A percentile compares a stretch with the other conserved stretches of the same genome.
Conservation (phyloP, 1,139 yeast genomes). For the Yamadazyma kanchanaburiensis region DNA sequence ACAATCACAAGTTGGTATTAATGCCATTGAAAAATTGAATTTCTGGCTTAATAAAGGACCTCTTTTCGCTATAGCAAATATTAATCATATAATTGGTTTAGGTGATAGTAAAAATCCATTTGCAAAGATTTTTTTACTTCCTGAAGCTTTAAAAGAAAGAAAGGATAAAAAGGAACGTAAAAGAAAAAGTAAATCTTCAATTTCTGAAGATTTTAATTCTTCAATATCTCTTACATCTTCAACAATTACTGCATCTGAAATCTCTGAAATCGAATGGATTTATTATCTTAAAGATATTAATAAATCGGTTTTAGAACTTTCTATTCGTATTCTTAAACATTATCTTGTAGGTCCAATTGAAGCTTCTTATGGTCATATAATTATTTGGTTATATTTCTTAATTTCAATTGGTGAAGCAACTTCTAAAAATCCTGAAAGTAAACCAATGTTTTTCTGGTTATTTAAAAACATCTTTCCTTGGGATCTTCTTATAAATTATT, state of each 20-base stretch:
- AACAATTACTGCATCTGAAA: constrained; percentile 38
- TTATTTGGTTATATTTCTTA: constrained; percentile 70
- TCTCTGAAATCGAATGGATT: constrained; percentile 58
- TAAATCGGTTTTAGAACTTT: constrained; percentile 62
- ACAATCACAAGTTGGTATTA: constrained; percentile 20
- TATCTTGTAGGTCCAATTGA: constrained; percentile 69
- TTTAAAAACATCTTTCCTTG: constrained; percentile 62
- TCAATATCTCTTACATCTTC: constrained; percentile 24
- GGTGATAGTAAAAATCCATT: constrained; percentile 75
- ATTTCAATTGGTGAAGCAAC: constrained; percentile 61
- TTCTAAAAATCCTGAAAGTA: constrained; percentile 43
- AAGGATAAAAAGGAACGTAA: constrained; percentile 69
- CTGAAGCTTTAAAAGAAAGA: constrained; percentile 68
- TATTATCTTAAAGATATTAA: constrained; percentile 52
- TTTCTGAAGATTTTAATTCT: constrained; percentile 10
- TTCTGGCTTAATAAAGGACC: constrained; percentile 78
- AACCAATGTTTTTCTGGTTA: constrained; percentile 49
- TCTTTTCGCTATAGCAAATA: constrained; percentile 70
- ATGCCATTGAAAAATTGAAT: constrained; percentile 55
- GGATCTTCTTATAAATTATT: constrained; percentile 58
- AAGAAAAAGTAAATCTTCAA: constrained; percentile 39
- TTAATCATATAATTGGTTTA: constrained; percentile 70
- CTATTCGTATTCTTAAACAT: constrained; percentile 61
- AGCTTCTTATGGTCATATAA: constrained; percentile 65
- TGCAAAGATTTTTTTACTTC: constrained; percentile 65